A percentile compares a stretch with the other conserved stretches of the same genome.
phyloP scores from a whole-genome alignment of 2,329 filamentous ascomycete species.

The Chaetomium globosum region DNA sequence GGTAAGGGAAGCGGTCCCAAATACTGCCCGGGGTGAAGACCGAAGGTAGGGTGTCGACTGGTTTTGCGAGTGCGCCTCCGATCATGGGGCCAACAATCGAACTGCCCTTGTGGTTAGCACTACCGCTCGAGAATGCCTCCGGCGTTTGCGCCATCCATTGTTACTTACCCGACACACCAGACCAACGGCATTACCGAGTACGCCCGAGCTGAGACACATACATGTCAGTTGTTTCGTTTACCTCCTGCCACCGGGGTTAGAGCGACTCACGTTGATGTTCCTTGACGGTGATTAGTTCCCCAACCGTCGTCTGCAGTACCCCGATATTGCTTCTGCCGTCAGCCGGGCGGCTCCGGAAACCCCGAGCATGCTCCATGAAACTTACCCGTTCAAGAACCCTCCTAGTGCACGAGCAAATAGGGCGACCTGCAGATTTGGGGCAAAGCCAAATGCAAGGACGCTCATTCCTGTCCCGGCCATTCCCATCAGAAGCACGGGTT shows the following conservation, averaged over 20 bases:
- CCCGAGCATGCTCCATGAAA: constrained; percentile 28
- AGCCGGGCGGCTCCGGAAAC: constrained; percentile 11
- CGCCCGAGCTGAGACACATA: constrained; percentile 67
- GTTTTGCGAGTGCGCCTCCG: constrained; percentile 85
- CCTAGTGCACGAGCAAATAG: constrained; percentile 86
- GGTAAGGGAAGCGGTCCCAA: constrained; percentile 85
- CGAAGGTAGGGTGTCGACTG: constrained; percentile 77
- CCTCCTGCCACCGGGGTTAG: constrained; percentile 20
- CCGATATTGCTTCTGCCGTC: constrained; percentile 74
- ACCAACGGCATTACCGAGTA: constrained; percentile 98
- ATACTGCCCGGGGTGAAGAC: constrained; percentile 73
- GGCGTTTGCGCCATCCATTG: not conserved
- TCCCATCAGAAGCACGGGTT: constrained; percentile 88
- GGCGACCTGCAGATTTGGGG: constrained; percentile 77
- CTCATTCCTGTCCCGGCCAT: constrained; percentile 88
- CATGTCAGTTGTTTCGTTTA: constrained; percentile 20
- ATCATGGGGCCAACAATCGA: constrained; percentile 92
- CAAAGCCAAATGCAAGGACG: constrained; percentile 90
- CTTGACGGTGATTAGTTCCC: constrained; percentile 88
- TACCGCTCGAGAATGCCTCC: not conserved
- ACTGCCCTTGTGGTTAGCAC: constrained; percentile 47
- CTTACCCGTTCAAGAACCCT: constrained; percentile 87
- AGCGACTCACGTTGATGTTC: constrained; percentile 79
- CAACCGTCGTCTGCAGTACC: constrained; percentile 91
- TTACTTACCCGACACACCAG: constrained; percentile 85